These are phyloP conservation scores for Gymnopilus junonius DNA, from an alignment of 768 basidiomycete genomes.

Conservation along the genomic window DNA sequence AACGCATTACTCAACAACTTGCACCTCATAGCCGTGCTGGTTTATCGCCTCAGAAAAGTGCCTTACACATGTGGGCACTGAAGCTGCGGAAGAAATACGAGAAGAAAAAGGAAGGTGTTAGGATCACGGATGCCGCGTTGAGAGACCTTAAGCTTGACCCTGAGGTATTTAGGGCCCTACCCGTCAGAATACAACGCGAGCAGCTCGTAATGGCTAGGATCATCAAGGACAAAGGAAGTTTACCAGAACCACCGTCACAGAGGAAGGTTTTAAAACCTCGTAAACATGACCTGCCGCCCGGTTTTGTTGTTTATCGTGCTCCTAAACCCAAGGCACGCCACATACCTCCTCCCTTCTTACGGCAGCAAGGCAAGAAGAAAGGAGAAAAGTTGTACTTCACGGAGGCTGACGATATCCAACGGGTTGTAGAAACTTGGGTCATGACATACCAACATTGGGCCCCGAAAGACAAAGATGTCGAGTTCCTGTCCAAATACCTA, in stretches of 20 bases:
- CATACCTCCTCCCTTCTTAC: constrained; percentile 52
- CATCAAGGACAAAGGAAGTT: constrained; percentile 43
- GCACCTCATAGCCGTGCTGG: constrained; percentile 55
- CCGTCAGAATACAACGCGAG: constrained; percentile 71
- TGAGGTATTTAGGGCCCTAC: constrained; percentile 67
- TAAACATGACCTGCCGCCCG: constrained; percentile 43
- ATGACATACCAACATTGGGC: constrained; percentile 56
- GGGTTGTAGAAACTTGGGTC: constrained; percentile 79
- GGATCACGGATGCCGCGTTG: constrained; percentile 62
- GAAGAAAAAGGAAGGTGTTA: constrained; percentile 36
- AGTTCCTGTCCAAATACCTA: constrained; percentile 75
- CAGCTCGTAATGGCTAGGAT: constrained; percentile 66
- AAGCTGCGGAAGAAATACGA: constrained; percentile 26
- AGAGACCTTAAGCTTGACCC: constrained; percentile 72
- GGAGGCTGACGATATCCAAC: constrained; percentile 74
- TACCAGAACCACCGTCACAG: constrained; percentile 44
- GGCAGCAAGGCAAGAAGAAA: constrained; percentile 59
- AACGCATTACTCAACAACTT: constrained; percentile 66
- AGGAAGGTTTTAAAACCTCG: constrained; percentile 61
- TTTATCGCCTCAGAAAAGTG: constrained; percentile 38
- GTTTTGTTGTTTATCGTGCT: constrained; percentile 46
- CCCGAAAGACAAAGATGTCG: constrained; percentile 78
- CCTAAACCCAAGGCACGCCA: constrained; percentile 63
- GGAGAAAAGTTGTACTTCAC: constrained; percentile 62
- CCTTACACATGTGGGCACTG: constrained; percentile 34